Conservation (phyloP, 176 grass and related monocot genomes). For the sorghum (Sorghum bicolor) region Sorghum_bicolor_NCBIv3 NC_012878.2:55448001-55448500, state of each 20-base stretch:
- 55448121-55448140: too few relatives aligned
- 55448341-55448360: constrained; percentile 1
- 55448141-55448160: too few relatives aligned
- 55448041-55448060: too few relatives aligned
- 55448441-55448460: background rate
- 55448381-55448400: background rate
- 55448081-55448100: background rate
- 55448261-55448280: background rate
- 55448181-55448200: too few relatives aligned
- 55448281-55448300: background rate
- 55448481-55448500: too few relatives aligned
- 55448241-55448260: background rate
- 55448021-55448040: background rate
- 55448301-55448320: background rate
- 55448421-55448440: background rate
- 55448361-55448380: background rate
- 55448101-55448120: background rate
- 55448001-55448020: background rate
- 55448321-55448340: constrained; percentile 12
- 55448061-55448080: too few relatives aligned
- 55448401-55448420: background rate
- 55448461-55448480: too few relatives aligned
- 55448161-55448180: too few relatives aligned
- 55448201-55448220: too few relatives aligned
- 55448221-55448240: background rate